Conservation (phyloP, 768 basidiomycete genomes). For the Floccularia luteovirens region DNA sequence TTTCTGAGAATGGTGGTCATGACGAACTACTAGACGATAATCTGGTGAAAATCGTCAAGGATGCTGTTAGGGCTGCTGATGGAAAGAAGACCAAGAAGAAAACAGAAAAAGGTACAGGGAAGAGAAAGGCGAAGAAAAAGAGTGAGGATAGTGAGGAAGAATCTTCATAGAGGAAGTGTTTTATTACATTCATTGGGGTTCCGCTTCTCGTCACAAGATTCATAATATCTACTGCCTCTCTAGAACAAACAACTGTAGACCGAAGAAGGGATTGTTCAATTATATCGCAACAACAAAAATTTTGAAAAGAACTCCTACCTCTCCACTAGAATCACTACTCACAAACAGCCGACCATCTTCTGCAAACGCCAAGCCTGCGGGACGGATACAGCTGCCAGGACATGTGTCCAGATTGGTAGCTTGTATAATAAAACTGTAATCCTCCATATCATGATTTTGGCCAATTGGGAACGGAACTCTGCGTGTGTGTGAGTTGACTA, state of each 20-base stretch:
- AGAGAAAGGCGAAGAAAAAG: conserved; percentile 1
- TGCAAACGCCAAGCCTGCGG: conserved; percentile 34
- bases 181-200: no score
- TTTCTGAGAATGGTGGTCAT: conserved; percentile 17
- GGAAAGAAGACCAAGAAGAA: background rate
- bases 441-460: conserved; percentile 6
- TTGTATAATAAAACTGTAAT: conserved; percentile 27
- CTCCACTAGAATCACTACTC: conserved; percentile 35
- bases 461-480: conserved; percentile 20
- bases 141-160: background rate
- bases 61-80: background rate
- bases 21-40: background rate
- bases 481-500: conserved; percentile 1
- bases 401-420: conserved; percentile 27
- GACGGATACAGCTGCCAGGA: conserved; percentile 33
- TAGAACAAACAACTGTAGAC: no score
- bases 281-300: no score
- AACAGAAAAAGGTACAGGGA: background rate
- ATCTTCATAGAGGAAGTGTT: no score
- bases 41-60: conserved; percentile 5
- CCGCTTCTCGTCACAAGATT: no score
- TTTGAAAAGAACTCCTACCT: no score
- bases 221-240: no score
- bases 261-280: no score
- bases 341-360: conserved; percentile 25